phyloP scores from a whole-genome alignment of 2,329 filamentous ascomycete genomes.

The Colletotrichum orchidophilum region DNA sequence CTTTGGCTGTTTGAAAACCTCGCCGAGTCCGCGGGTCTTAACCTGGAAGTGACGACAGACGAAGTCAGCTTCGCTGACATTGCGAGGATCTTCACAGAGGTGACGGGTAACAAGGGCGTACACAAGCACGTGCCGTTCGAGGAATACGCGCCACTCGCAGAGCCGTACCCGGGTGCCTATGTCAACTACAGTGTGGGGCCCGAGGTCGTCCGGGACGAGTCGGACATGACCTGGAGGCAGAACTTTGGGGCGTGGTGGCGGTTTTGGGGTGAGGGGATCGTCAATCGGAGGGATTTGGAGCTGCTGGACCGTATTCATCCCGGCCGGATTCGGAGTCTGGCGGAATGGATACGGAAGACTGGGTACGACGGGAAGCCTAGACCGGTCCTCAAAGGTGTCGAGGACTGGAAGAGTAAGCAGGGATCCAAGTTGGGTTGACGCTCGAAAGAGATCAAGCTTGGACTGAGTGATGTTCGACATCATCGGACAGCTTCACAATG shows the following conservation, averaged over 20 bases:
- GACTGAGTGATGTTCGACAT: background rate
- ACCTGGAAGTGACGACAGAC: constrained; percentile 38
- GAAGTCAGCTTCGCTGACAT: constrained; percentile 35
- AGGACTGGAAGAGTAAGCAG: background rate
- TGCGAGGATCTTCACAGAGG: constrained; percentile 13
- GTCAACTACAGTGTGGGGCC: constrained; percentile 28
- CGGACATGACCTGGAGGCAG: constrained; percentile 23
- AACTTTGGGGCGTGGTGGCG: background rate
- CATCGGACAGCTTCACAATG: background rate
- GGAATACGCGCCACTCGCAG: constrained; percentile 5
- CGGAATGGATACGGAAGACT: constrained; percentile 50
- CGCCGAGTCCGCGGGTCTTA: constrained; percentile 34
- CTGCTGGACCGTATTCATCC: constrained; percentile 63
- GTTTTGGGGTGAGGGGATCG: background rate
- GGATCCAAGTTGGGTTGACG: background rate
- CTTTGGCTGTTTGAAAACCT: constrained; percentile 40
- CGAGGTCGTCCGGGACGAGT: constrained; percentile 31
- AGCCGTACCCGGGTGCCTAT: constrained; percentile 30
- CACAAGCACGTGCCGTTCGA: background rate
- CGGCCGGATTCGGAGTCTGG: constrained; percentile 52
- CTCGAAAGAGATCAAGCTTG: background rate
- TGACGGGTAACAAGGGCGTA: constrained; percentile 12
- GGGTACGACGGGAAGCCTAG: background rate
- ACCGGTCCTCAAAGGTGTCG: background rate
- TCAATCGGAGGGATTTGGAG: constrained; percentile 50